Base-by-base conservation (phyloP, 495 filamentous ascomycete genomes). In the Talaromyces adpressus region DNA sequence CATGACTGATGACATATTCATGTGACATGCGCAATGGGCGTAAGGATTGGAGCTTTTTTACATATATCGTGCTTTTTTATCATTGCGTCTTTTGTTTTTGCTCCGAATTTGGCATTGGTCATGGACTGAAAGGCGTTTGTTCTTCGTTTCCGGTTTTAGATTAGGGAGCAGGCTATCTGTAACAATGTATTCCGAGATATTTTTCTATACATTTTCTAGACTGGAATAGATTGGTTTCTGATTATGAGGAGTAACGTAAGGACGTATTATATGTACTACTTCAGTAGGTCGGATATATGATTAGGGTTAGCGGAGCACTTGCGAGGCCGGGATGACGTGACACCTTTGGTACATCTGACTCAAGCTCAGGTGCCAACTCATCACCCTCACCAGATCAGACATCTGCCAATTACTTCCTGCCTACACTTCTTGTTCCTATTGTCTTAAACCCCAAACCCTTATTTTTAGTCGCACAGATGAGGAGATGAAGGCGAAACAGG, bases 31-130 rank as follows among this genome's bases (percentile, higher is more conserved):
- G 27, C 56, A 58, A 34, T 67, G 69, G 72, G 71, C 69, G 63
- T 75, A 71, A 71, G 74, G 69, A 72, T 71, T 75, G 74, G 64
- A 62, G 64, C 23, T 16, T 51, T 59, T 59, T 59, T 58, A 58
- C 18, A 58, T 62, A 53, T 64, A 51, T 56, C 63, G 12, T 64
- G 56, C n/a, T 59, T 36, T 41, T 41, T 45, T 16, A 49, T 30
- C 23, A 8, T 30, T 16, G 45, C n/a, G n/a, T 64, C 27, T 20
- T 56, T 45, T 22, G 20, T 30, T 11, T 22, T 22, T 36, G 56
- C 29, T 36, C 6, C 22, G 56, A 36, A 14, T 58, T 58, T 36
- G 56, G 56, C 56, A 58, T 58, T 58, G 56, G 56, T 58, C 56
- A 32, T 58, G 30, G 56, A 36, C 27, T 18, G n/a, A 20, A 6